These are phyloP conservation scores for Bacterosira constricta DNA, from an alignment of 108 stramenopile species.

Conservation along the genomic window DNA sequence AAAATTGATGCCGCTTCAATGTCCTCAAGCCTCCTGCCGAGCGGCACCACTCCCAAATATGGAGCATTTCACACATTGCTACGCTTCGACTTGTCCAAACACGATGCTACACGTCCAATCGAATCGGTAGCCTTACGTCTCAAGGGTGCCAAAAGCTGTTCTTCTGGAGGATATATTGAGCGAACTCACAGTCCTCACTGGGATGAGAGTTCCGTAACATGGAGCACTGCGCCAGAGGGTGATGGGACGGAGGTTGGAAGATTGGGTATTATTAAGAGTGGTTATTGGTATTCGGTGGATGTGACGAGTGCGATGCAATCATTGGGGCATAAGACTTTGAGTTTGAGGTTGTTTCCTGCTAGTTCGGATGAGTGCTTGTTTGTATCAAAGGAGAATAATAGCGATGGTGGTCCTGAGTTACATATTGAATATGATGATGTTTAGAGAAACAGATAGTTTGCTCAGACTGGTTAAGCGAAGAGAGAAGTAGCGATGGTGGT, in stretches of 20 bases:
- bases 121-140: conserved; percentile 28
- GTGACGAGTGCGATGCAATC: conserved; percentile 14
- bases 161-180: conserved; percentile 30
- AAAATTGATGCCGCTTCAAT: conserved; percentile 28
- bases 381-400: conserved; percentile 31
- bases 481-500: no score
- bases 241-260: conserved; percentile 35
- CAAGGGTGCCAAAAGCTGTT: conserved; percentile 34
- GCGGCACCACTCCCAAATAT: conserved; percentile 4
- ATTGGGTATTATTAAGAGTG: conserved; percentile 16
- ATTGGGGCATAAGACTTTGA: conserved; percentile 1
- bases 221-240: conserved; percentile 31
- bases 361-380: conserved; percentile 38
- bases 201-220: conserved; percentile 39
- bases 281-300: conserved; percentile 35
- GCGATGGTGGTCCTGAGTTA: conserved; percentile 29
- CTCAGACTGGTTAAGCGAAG: no score
- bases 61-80: conserved; percentile 35
- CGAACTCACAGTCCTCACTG: conserved; percentile 36
- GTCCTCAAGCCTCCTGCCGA: no score
- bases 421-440: conserved; percentile 22
- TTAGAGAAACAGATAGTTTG: no score
- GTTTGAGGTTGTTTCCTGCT: conserved; percentile 33
- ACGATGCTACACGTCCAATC: conserved; percentile 13
- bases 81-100: conserved; percentile 32